Evolutionary conservation across 257 asterid genomes (phyloP).

Genomic region (Solanum arcanum): DNA sequence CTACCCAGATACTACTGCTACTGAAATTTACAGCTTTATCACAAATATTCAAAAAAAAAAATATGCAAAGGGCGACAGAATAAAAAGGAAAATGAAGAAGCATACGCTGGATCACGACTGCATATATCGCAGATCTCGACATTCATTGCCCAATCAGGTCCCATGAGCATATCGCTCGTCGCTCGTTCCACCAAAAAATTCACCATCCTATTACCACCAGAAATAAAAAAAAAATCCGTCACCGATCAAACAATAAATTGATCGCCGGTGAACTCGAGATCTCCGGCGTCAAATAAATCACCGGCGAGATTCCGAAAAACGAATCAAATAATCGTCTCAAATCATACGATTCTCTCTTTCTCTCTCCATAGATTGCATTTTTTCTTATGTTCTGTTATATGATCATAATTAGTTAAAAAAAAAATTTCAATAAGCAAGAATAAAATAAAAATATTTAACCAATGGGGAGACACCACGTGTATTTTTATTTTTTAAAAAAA

Average conservation of each 20-base stretch:
- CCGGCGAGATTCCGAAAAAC: background rate
- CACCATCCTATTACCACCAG: slow-evolving; percentile 13
- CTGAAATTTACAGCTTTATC: background rate
- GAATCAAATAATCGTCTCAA: background rate
- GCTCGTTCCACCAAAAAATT: slow-evolving; percentile 38
- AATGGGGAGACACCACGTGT: slow-evolving; percentile 3
- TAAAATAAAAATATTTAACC: background rate
- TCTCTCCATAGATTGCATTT: background rate
- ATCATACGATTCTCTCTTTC: background rate
- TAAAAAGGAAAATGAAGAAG: background rate
- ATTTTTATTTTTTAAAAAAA: no score
- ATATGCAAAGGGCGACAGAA: background rate
- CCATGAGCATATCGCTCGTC: slow-evolving; percentile 36
- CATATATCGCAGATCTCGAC: slow-evolving; percentile 35
- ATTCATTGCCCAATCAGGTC: slow-evolving; percentile 46
- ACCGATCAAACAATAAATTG: background rate
- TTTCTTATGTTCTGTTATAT: background rate
- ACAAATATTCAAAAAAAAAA: background rate
- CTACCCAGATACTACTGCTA: background rate
- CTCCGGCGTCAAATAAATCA: background rate
- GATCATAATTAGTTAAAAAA: background rate
- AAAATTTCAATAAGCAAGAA: no score
- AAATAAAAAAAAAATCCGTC: background rate
- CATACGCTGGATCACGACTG: slow-evolving; percentile 31
- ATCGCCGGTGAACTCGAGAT: background rate